These are phyloP conservation scores for Ophiostoma montium DNA, from an alignment of 2,329 filamentous ascomycete species.

Conservation along the genomic window DNA sequence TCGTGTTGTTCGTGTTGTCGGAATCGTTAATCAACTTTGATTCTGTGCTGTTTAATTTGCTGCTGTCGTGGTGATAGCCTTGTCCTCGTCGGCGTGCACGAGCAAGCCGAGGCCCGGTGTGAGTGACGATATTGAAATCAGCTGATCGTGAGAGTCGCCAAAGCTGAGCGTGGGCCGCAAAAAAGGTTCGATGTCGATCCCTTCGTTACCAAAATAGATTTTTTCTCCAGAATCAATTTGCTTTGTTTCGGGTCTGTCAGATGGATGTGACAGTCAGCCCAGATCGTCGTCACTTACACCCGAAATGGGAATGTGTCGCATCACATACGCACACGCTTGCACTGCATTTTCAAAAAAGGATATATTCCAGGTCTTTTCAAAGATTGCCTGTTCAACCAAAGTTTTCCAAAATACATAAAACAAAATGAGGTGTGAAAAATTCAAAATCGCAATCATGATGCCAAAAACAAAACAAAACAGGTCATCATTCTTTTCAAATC, in stretches of 20 bases:
- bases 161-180: background rate
- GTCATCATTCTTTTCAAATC: background rate
- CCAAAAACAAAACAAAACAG: background rate
- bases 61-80: too few species aligned
- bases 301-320: background rate
- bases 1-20: too few species aligned
- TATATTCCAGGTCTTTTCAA: slow-evolving; percentile 7
- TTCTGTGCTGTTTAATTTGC: too few species aligned
- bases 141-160: background rate
- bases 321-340: background rate
- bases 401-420: background rate
- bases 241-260: too few species aligned
- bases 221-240: background rate
- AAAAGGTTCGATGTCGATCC: background rate
- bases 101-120: too few species aligned
- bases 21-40: too few species aligned
- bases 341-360: background rate
- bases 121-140: too few species aligned
- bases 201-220: slow-evolving; percentile 1
- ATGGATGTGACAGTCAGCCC: too few species aligned
- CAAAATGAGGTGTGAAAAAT: background rate
- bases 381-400: slow-evolving; percentile 5
- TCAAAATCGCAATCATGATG: background rate
- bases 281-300: background rate
- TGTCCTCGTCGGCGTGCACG: too few species aligned